Conservation (phyloP, 75 land plant species). For the Chamaecyparis obtusa region DNA sequence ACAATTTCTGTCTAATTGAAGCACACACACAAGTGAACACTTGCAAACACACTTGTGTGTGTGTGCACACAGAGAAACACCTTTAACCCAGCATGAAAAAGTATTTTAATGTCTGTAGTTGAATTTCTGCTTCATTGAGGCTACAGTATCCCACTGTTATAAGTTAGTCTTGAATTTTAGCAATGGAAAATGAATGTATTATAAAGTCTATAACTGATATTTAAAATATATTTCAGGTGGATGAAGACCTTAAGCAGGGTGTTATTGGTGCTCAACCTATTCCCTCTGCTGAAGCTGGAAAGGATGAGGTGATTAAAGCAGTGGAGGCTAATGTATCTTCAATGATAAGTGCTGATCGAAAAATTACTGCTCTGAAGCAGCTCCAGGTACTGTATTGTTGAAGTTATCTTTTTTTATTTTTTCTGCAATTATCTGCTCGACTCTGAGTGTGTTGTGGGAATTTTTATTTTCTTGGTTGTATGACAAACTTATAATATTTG, state of each 20-base stretch:
- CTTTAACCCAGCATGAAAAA: constrained; percentile 1
- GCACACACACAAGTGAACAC: too few species aligned
- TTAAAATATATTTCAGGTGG: constrained; percentile 44
- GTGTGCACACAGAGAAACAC: background rate
- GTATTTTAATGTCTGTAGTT: background rate
- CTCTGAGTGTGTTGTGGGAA: background rate
- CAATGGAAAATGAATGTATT: background rate
- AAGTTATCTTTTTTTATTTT: background rate
- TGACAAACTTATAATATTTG: background rate
- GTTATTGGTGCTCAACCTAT: constrained; percentile 61
- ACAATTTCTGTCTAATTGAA: too few species aligned
- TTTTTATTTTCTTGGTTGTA: background rate
- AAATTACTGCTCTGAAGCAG: constrained; percentile 89
- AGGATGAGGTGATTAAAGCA: constrained; percentile 74
- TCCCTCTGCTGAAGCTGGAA: constrained; percentile 62
- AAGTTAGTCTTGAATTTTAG: background rate
- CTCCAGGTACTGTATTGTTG: constrained; percentile 58
- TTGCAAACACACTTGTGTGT: too few species aligned
- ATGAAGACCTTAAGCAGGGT: constrained; percentile 67
- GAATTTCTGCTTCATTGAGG: background rate
- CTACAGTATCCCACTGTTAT: background rate
- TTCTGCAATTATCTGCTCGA: constrained; percentile 4
- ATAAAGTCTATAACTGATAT: background rate
- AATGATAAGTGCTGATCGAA: constrained; percentile 96
- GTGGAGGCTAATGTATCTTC: constrained; percentile 82